Evolutionary conservation across 2,329 filamentous ascomycete species (phyloP), one percentile per base, ranked within the genome.

Genomic region (Periglandula ipomoeae): DNA sequence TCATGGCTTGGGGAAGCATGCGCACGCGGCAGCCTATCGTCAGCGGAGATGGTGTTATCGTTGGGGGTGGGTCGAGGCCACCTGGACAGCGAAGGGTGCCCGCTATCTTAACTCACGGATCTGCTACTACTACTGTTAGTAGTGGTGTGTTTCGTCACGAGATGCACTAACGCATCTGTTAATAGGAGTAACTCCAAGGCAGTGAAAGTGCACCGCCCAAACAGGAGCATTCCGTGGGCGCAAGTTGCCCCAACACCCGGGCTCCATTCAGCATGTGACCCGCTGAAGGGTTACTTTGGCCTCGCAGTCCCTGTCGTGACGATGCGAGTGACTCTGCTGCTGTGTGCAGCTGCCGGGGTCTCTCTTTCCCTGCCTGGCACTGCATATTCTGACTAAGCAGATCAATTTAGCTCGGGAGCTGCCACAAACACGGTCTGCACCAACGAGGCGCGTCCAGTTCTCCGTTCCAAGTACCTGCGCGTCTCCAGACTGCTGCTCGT

Each of bases 1-100:
- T 57, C 55, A 54, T 55, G 47, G 41, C 26, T 13, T 17, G 13
- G 22, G 15, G 9, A 10, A 20, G 50, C 46, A 45, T 46, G 51
- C n/a, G 44, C 50, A 52, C 48, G 48, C 41, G 41, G 49, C 41
- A 23, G 44, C 22, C 48, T 23, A 35, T 39, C 38, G 19, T n/a
- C 19, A 26, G 40, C 41, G 37, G 26, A 35, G 30, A 42, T 23
- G 17, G 17, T 26, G 5, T 24, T 42, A 42, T 24, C 39, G n/a
- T 17, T 42, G n/a, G 17, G 20, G 39, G 6, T n/a, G 23, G 22
- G 39, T 24, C 11, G 46, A 43, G 46, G 46, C n/a, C 35, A 37
- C 20, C 40, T 26, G 4, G 46, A 20, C 19, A n/a, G 17, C 3
- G 2, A 38, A 10, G 11, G 30, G 15, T 8, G 30, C 9, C 27